Conservation (phyloP, 2,329 filamentous ascomycete genomes). For the Fusarium oligoseptatum region DNA sequence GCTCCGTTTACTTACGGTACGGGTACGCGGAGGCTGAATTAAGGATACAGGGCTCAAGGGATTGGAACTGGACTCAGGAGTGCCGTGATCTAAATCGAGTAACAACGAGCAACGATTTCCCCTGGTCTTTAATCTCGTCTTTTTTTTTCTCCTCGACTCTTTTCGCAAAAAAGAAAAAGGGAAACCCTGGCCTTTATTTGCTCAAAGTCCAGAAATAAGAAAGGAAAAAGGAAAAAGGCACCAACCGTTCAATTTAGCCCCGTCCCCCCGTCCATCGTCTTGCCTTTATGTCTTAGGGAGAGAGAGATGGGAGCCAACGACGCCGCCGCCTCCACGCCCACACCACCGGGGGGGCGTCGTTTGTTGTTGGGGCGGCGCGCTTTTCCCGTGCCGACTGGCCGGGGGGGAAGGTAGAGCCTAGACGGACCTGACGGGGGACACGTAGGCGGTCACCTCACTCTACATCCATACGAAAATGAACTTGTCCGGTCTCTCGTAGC, state of each 20-base stretch:
- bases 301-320: background rate
- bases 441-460: slow-evolving; percentile 21
- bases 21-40: slow-evolving; percentile 17
- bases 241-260: slow-evolving; percentile 12
- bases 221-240: background rate
- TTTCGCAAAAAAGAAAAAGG: background rate
- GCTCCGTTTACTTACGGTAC: slow-evolving; percentile 14
- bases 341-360: background rate
- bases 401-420: background rate
- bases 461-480: background rate
- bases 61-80: slow-evolving; percentile 14
- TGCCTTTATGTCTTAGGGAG: background rate
- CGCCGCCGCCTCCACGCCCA: background rate
- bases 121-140: slow-evolving; percentile 33
- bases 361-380: slow-evolving; percentile 27
- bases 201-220: background rate
- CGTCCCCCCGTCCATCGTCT: background rate
- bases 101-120: slow-evolving; percentile 20
- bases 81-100: slow-evolving; percentile 34
- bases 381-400: slow-evolving; percentile 38
- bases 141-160: background rate
- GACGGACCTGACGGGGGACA: slow-evolving; percentile 11
- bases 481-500: slow-evolving; percentile 7
- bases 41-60: slow-evolving; percentile 20
- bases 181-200: slow-evolving; percentile 1